These are phyloP conservation scores for Austropuccinia psidii DNA, from an alignment of 1,284 basidiomycete species.

Conservation along the genomic window DNA sequence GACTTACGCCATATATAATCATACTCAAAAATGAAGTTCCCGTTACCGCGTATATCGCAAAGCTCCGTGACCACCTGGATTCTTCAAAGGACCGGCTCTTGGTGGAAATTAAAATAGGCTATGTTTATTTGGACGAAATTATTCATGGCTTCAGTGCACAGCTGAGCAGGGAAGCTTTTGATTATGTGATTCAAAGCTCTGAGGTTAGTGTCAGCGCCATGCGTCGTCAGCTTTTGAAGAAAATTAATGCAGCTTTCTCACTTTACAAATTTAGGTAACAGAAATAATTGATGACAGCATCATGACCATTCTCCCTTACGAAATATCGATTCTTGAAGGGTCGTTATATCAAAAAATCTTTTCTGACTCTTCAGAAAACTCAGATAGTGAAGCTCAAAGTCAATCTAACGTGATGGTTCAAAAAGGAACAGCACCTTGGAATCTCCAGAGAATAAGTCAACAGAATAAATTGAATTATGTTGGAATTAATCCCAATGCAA, in stretches of 20 bases:
- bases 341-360: not conserved
- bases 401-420: not conserved
- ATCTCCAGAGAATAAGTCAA: slow-evolving; percentile 25
- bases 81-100: not conserved
- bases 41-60: not conserved
- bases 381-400: not conserved
- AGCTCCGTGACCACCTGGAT: not conserved
- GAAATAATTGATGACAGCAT: slow-evolving; percentile 10
- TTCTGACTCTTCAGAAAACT: not conserved
- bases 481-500: not conserved
- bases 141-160: slow-evolving; percentile 30
- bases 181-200: not conserved
- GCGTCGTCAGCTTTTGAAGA: not conserved
- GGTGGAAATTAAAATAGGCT: slow-evolving; percentile 9
- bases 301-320: slow-evolving; percentile 1
- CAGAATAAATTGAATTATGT: not conserved
- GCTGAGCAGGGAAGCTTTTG: slow-evolving; percentile 10
- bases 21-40: slow-evolving; percentile 3
- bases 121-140: not conserved
- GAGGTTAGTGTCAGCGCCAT: slow-evolving; percentile 2
- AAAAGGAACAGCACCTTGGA: slow-evolving; percentile 32
- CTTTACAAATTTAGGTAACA: not conserved
- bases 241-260: not conserved
- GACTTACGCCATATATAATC: not conserved
- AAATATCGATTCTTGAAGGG: not conserved